Percentiles rank a stretch among this genome's conserved stretches.
Conservation (phyloP, 768 basidiomycete species). For the Lactifluus volemus region DNA sequence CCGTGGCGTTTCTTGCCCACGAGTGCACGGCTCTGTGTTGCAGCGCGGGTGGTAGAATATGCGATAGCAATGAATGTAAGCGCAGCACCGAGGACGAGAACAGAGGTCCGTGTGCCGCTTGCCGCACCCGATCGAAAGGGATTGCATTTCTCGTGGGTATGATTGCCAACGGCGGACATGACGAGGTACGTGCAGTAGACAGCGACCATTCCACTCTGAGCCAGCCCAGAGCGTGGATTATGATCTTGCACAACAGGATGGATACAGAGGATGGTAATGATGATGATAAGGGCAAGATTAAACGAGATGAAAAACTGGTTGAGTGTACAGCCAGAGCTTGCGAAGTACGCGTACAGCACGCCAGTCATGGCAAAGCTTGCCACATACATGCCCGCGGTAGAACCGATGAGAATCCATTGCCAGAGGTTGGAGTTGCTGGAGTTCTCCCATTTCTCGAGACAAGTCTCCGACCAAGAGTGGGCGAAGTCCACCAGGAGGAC, state of each 20-base stretch:
- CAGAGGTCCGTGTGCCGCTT: conserved; percentile 67
- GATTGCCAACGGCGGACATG: conserved; percentile 89
- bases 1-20: conserved; percentile 65
- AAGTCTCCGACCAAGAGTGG: conserved; percentile 96
- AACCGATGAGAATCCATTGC: conserved; percentile 94
- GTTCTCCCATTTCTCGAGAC: conserved; percentile 92
- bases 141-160: conserved; percentile 81
- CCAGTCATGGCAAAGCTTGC: conserved; percentile 80
- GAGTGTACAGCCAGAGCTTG: conserved; percentile 73
- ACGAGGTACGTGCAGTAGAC: conserved; percentile 95
- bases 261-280: conserved; percentile 76
- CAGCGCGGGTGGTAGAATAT: conserved; percentile 92
- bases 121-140: conserved; percentile 56
- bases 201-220: conserved; percentile 95
- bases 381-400: conserved; percentile 83
- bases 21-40: conserved; percentile 88
- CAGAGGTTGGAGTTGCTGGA: conserved; percentile 72
- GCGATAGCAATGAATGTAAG: conserved; percentile 99
- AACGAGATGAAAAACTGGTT: conserved; percentile 98
- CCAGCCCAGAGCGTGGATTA: conserved; percentile 91
- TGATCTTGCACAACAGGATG: conserved; percentile 83
- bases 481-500: conserved; percentile 98
- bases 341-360: conserved; percentile 88
- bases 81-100: conserved; percentile 81
- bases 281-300: conserved; percentile 74